Percentiles rank a stretch among this genome's conserved stretches.
Conservation (phyloP, 2,329 filamentous ascomycete species). For the Clonostachys byssicola region DNA sequence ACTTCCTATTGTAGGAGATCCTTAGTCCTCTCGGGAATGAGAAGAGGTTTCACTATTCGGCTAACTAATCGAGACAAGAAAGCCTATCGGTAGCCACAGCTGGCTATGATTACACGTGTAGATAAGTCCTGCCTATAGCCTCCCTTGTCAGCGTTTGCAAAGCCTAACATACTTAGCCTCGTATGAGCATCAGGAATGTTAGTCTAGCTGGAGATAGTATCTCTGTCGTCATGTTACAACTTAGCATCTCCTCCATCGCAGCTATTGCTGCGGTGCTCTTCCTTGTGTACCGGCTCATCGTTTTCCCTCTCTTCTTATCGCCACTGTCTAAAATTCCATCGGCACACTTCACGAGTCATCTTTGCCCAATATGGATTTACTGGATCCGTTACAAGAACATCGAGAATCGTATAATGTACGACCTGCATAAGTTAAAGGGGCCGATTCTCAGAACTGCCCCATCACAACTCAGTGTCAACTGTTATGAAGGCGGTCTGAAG, state of each 20-base stretch:
- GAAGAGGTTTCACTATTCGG: too few species aligned
- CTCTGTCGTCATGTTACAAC: too few species aligned
- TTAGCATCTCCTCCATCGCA: not conserved
- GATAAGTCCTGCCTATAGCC: too few species aligned
- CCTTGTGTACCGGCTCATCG: not conserved
- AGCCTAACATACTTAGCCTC: too few species aligned
- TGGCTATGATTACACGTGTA: too few species aligned
- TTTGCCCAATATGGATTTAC: not conserved
- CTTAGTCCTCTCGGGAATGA: too few species aligned
- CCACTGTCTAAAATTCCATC: not conserved
- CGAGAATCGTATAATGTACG: not conserved
- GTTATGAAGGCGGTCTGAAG: not conserved
- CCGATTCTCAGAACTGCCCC: not conserved
- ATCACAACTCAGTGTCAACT: not conserved
- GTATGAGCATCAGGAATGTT: too few species aligned
- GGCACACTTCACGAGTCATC: not conserved
- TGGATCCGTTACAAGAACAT: not conserved
- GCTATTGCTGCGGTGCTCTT: not conserved
- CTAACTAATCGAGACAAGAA: too few species aligned
- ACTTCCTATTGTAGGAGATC: too few species aligned
- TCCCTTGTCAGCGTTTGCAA: too few species aligned
- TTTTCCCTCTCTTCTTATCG: not conserved
- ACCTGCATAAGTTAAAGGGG: not conserved
- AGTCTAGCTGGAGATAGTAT: too few species aligned
- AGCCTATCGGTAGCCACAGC: too few species aligned